phyloP scores from a whole-genome alignment of 495 filamentous ascomycete genomes.

The Daldinia concentrica region DNA sequence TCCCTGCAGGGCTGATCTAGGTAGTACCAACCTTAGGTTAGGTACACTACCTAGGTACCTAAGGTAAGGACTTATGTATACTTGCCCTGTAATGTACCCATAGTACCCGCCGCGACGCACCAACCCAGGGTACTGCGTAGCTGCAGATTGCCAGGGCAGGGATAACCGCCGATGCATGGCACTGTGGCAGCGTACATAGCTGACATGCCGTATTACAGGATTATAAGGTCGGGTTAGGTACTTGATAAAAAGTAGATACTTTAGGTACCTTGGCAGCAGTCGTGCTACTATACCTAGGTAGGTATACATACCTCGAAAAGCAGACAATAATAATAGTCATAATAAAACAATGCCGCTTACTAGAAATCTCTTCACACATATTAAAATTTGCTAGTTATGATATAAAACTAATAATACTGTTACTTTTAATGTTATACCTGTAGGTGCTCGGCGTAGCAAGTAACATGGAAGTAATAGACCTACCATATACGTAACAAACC shows the following conservation, averaged over 20 bases:
- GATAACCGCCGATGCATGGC: constrained; percentile 12
- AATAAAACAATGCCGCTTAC: not conserved
- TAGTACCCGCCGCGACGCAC: not conserved
- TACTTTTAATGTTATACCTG: constrained; percentile 14
- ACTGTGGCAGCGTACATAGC: constrained; percentile 20
- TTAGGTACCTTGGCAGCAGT: not conserved
- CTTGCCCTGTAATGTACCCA: constrained; percentile 9
- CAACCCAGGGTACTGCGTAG: constrained; percentile 4
- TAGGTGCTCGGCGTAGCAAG: constrained; percentile 18
- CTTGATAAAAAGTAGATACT: not conserved
- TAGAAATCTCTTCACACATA: not conserved
- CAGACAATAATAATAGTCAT: not conserved
- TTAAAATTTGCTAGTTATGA: not conserved
- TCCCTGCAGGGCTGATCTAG: constrained; percentile 37
- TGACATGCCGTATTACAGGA: constrained; percentile 13
- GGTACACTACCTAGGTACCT: no score
- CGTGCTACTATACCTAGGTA: not conserved
- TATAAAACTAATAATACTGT: constrained; percentile 6
- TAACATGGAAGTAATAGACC: constrained; percentile 4
- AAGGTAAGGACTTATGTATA: constrained; percentile 7
- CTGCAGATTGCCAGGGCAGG: constrained; percentile 24
- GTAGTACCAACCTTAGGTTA: constrained; percentile 20
- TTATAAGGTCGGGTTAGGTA: not conserved
- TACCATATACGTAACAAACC: constrained; percentile 12
- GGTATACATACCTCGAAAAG: not conserved